These are phyloP conservation scores for Lippia alba DNA, from an alignment of 305 asterid species.

Conservation along the genomic window DNA sequence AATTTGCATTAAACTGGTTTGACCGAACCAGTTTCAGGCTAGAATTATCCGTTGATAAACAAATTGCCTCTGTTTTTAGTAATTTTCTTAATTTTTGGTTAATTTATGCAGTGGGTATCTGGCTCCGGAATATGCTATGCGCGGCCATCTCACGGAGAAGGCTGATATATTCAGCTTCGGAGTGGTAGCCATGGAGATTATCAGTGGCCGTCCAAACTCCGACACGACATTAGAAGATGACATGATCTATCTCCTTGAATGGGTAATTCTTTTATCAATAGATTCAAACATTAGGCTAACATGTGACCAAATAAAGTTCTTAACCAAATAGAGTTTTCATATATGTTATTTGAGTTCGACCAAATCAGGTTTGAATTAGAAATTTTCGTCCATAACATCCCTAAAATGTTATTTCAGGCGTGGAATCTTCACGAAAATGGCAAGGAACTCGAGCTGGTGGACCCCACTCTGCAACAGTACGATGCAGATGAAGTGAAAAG, in stretches of 20 bases:
- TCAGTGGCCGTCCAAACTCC: slow-evolving; percentile 74
- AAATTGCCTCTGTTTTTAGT: too few relatives aligned
- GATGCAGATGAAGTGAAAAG: slow-evolving; percentile 56
- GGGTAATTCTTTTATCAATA: slow-evolving; percentile 50
- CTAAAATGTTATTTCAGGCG: slow-evolving; percentile 54
- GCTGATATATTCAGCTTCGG: slow-evolving; percentile 85
- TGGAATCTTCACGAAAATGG: slow-evolving; percentile 77
- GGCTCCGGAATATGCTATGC: slow-evolving; percentile 93
- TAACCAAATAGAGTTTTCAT: neutral
- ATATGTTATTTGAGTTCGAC: neutral
- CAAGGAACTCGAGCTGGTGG: slow-evolving; percentile 61
- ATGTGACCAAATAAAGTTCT: too few relatives aligned
- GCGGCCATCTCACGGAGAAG: slow-evolving; percentile 83
- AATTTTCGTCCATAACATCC: neutral
- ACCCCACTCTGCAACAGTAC: slow-evolving; percentile 44
- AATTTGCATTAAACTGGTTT: too few relatives aligned
- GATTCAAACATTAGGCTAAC: neutral
- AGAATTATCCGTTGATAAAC: too few relatives aligned
- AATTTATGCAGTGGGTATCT: slow-evolving; percentile 66
- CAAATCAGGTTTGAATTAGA: neutral
- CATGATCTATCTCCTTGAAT: slow-evolving; percentile 82
- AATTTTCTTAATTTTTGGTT: neutral
- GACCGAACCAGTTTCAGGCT: too few relatives aligned
- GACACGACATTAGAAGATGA: slow-evolving; percentile 67
- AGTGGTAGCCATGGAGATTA: slow-evolving; percentile 72